Evolutionary conservation across 306 rosid genomes (phyloP).

Genomic region (Cyamopsis tetragonoloba): DNA sequence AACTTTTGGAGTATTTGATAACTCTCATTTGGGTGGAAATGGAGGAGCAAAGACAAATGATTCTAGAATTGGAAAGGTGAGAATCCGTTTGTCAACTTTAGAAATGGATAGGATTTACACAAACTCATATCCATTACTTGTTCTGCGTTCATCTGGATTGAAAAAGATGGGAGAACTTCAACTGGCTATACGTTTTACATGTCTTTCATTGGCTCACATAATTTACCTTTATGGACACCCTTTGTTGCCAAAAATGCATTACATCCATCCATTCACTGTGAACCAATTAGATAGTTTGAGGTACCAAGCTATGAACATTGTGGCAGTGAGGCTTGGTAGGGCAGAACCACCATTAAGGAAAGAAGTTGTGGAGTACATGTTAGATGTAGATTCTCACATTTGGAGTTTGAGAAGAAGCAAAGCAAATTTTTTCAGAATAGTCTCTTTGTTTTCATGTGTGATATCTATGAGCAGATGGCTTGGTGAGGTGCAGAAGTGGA

Average conservation of each 20-base stretch:
- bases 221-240: constrained; percentile 66
- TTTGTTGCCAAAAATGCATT: constrained; percentile 66
- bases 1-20: constrained; percentile 66
- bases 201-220: constrained; percentile 63
- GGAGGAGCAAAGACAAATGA: constrained; percentile 41
- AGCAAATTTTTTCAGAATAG: constrained; percentile 73
- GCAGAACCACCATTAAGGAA: constrained; percentile 73
- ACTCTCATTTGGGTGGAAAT: constrained; percentile 57
- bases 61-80: constrained; percentile 65
- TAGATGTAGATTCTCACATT: constrained; percentile 84
- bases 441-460: constrained; percentile 55
- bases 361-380: constrained; percentile 87
- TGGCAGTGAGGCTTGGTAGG: constrained; percentile 63
- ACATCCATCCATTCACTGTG: constrained; percentile 80
- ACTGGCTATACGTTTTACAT: constrained; percentile 66
- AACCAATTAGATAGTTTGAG: constrained; percentile 71
- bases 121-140: constrained; percentile 63
- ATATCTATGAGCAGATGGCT: constrained; percentile 69
- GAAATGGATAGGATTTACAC: constrained; percentile 86
- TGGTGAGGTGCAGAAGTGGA: constrained; percentile 69
- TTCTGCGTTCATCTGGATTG: constrained; percentile 52
- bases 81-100: constrained; percentile 75
- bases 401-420: constrained; percentile 90
- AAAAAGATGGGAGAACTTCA: constrained; percentile 86
- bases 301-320: constrained; percentile 72